Percentiles rank a stretch among this genome's conserved stretches.
Evolutionary conservation across 176 grass and related monocot species (phyloP).

Genomic region (Raddia distichophylla): DNA sequence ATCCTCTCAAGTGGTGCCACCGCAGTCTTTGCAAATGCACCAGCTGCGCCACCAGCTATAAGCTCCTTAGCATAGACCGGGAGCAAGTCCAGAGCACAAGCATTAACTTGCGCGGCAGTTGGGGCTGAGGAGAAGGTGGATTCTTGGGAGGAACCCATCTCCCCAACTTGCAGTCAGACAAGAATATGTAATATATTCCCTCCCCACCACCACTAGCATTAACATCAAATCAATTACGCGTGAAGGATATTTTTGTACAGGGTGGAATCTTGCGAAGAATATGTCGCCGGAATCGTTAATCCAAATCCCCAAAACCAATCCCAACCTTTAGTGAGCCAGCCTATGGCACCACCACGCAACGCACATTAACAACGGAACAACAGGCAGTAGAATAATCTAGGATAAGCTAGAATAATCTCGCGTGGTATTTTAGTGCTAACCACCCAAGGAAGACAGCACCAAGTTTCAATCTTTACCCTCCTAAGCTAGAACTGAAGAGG

Average conservation of each 20-base stretch:
- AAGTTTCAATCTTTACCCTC: constrained; percentile 6
- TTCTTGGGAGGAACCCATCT: constrained; percentile 69
- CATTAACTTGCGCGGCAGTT: constrained; percentile 61
- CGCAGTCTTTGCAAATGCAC: constrained; percentile 81
- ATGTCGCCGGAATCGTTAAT: constrained; percentile 23
- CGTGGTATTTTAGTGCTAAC: background rate
- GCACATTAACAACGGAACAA: constrained; percentile 23
- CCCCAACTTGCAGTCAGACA: background rate
- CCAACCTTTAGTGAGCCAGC: background rate
- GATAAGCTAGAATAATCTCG: constrained; percentile 43
- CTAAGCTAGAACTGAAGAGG: background rate
- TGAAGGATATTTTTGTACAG: constrained; percentile 28
- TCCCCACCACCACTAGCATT: constrained; percentile 23
- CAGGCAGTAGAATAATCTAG: background rate
- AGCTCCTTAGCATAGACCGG: constrained; percentile 87
- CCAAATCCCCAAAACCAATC: background rate
- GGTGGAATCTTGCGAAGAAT: constrained; percentile 34
- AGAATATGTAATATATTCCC: constrained; percentile 25
- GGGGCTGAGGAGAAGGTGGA: constrained; percentile 66
- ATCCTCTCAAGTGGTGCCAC: constrained; percentile 88
- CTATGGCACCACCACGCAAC: constrained; percentile 11
- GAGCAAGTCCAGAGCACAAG: constrained; percentile 56
- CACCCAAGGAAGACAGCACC: background rate
- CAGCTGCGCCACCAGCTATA: constrained; percentile 81
- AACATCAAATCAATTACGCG: constrained; percentile 34